Percentiles rank a stretch among this genome's conserved stretches.
These are phyloP conservation scores for Amaranthus palmeri DNA, from an alignment of 148 eudicot species.

Conservation along the genomic window DNA sequence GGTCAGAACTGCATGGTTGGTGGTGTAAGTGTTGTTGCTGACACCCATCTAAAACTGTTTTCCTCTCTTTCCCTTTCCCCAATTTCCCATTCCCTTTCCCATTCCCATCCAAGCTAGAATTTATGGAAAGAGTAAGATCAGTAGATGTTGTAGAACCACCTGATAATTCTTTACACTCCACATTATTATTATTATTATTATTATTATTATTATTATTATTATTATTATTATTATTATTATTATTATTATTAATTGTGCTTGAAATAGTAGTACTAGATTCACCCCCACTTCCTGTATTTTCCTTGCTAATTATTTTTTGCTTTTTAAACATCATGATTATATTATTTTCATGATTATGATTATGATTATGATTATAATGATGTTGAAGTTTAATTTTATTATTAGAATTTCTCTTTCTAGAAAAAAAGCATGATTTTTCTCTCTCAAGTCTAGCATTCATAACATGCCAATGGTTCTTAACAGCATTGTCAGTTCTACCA, in stretches of 20 bases:
- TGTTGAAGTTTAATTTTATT: background rate
- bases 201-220: background rate
- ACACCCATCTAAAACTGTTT: background rate
- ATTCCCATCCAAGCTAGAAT: background rate
- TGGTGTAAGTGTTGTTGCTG: constrained; percentile 16
- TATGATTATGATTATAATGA: background rate
- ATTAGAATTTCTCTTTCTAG: background rate
- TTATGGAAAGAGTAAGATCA: constrained; percentile 19
- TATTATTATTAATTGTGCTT: constrained; percentile 1
- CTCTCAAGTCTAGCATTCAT: constrained; percentile 50
- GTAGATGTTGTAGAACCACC: constrained; percentile 22
- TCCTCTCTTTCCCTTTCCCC: too few species aligned
- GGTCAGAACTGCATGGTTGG: constrained; percentile 17
- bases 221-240: background rate
- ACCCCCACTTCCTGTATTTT: background rate
- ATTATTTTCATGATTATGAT: background rate
- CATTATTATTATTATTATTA: constrained; percentile 4
- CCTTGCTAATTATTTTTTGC: too few species aligned
- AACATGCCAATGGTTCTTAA: constrained; percentile 77
- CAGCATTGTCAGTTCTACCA: constrained; percentile 66
- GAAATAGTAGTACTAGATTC: constrained; percentile 3
- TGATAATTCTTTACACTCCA: constrained; percentile 19
- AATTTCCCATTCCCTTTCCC: background rate
- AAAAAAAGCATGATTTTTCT: constrained; percentile 19
- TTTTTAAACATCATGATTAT: too few species aligned